These are phyloP conservation scores for Suillus discolor DNA, from an alignment of 768 basidiomycete species.

Conservation along the genomic window DNA sequence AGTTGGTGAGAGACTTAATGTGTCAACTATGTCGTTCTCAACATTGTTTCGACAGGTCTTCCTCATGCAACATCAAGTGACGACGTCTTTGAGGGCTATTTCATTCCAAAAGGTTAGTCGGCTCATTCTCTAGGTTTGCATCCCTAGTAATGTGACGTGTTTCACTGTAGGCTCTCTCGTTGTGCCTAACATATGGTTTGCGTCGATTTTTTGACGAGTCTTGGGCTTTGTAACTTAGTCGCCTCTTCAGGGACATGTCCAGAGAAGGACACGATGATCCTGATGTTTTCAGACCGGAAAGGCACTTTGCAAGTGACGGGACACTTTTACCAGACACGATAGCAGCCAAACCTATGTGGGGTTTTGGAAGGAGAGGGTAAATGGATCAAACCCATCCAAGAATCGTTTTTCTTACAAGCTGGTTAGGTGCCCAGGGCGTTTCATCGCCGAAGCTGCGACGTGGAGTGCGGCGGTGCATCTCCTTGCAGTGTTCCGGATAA, in stretches of 20 bases:
- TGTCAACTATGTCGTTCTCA: background rate
- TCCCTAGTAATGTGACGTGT: constrained; percentile 5
- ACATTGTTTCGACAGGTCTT: constrained; percentile 18
- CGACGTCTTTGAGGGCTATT: constrained; percentile 47
- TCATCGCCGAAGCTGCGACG: constrained; percentile 32
- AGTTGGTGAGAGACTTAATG: constrained; percentile 22
- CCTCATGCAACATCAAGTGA: constrained; percentile 35
- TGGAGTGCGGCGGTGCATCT: constrained; percentile 35
- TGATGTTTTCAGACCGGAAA: constrained; percentile 28
- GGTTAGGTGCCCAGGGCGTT: constrained; percentile 29
- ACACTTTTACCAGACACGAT: constrained; percentile 27
- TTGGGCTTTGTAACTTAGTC: background rate
- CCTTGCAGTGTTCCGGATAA: constrained; percentile 22
- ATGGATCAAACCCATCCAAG: background rate
- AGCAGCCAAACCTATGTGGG: constrained; percentile 29
- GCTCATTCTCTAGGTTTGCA: background rate
- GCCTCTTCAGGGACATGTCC: constrained; percentile 28
- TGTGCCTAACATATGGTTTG: constrained; percentile 32
- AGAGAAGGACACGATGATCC: constrained; percentile 35
- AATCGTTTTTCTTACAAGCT: background rate
- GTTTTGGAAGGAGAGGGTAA: constrained; percentile 31
- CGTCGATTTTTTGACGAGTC: background rate
- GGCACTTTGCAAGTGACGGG: constrained; percentile 27
- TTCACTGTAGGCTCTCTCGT: constrained; percentile 17
- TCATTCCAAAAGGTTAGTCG: constrained; percentile 38